phyloP scores from a whole-genome alignment of 2,329 filamentous ascomycete genomes.

The Aspergillus tubingensis region DNA sequence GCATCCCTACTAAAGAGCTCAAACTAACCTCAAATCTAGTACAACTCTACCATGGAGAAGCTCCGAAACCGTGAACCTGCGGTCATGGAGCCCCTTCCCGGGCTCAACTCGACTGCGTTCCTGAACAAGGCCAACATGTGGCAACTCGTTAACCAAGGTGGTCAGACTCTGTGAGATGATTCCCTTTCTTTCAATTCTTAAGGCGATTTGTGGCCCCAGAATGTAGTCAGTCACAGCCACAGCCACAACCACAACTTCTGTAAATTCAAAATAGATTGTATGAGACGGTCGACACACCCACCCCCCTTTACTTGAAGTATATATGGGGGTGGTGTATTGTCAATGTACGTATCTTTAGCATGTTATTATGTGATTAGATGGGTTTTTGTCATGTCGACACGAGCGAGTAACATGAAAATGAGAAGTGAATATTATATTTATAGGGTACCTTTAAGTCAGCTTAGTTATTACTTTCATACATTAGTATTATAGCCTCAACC shows the following conservation, averaged over 20 bases:
- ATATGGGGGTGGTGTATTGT: neutral
- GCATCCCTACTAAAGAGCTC: neutral
- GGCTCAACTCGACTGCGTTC: constrained; percentile 5
- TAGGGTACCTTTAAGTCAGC: no score
- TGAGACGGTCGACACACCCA: neutral
- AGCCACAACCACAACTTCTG: neutral
- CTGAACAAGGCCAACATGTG: constrained; percentile 10
- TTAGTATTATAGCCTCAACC: no score
- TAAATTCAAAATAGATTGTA: neutral
- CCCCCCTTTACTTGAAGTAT: neutral
- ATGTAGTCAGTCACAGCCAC: no score
- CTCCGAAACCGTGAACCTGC: constrained; percentile 19
- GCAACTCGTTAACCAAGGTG: constrained; percentile 26
- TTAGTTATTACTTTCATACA: no score
- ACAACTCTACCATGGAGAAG: constrained; percentile 31
- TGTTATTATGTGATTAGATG: neutral
- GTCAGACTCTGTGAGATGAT: constrained; percentile 19
- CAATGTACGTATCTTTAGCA: constrained; percentile 2
- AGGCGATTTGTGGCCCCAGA: neutral
- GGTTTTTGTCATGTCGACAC: neutral
- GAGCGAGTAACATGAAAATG: neutral
- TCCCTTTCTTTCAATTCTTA: neutral
- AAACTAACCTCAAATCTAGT: constrained; percentile 28
- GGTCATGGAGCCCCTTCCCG: neutral
- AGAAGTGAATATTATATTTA: neutral